Evolutionary conservation across 1,139 yeast species (phyloP).

Genomic region (Protomyces pachydermus): DNA sequence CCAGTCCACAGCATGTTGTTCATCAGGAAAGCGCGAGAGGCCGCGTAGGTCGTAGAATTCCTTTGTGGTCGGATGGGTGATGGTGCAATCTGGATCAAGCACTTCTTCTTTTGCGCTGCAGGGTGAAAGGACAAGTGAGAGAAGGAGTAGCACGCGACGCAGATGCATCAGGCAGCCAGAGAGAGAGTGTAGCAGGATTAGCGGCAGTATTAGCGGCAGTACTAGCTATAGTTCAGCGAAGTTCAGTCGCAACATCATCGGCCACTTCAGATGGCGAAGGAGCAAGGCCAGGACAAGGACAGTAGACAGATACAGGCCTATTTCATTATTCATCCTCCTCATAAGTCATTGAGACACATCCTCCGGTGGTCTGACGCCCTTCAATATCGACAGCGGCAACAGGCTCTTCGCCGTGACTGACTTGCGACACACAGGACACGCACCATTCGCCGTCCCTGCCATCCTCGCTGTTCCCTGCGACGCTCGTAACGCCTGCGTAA

Average conservation of each 20-base stretch:
- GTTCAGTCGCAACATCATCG: no score
- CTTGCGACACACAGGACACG: slow-evolving; percentile 21
- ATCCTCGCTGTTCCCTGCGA: background rate
- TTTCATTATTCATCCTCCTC: no score
- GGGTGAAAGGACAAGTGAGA: background rate
- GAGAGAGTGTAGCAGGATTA: no score
- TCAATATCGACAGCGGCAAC: slow-evolving; percentile 11
- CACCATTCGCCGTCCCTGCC: slow-evolving; percentile 4
- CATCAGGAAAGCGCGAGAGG: slow-evolving; percentile 25
- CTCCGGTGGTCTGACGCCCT: background rate
- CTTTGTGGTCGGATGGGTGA: slow-evolving; percentile 26
- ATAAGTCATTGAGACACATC: no score
- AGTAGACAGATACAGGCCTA: no score
- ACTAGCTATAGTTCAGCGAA: no score
- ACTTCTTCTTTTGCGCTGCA: background rate
- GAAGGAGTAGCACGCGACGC: background rate
- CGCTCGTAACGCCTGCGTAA: background rate
- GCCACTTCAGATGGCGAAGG: no score
- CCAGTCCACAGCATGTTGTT: slow-evolving; percentile 45
- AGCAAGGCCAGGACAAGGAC: no score
- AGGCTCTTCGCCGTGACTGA: slow-evolving; percentile 12
- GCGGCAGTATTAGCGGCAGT: no score
- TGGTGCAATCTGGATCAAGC: slow-evolving; percentile 20
- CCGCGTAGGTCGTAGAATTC: slow-evolving; percentile 28
- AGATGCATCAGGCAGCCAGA: background rate